Conservation (phyloP, 345 rosid species). For the Melaleuca quinquenervia region DNA sequence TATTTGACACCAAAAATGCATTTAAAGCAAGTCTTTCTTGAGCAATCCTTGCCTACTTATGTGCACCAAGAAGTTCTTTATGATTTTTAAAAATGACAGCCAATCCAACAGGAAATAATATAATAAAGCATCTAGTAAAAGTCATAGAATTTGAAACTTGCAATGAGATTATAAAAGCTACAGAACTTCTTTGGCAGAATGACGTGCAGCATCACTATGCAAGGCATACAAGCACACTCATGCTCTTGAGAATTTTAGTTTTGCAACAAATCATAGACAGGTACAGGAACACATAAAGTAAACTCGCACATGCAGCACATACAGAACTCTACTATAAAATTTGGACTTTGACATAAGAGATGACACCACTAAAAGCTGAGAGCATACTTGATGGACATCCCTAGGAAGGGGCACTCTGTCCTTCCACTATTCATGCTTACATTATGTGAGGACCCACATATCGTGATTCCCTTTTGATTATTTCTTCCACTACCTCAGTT, state of each 20-base stretch:
- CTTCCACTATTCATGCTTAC: not conserved
- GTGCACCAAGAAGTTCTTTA: constrained; percentile 52
- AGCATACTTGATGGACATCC: not conserved
- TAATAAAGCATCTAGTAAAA: not conserved
- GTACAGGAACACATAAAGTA: not conserved
- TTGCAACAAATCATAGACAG: not conserved
- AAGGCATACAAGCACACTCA: not conserved
- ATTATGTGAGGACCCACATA: not conserved
- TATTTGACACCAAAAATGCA: constrained; percentile 19
- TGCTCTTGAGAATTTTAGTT: not conserved
- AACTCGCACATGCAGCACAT: not conserved
- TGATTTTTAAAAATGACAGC: constrained; percentile 19
- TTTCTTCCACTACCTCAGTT: not conserved
- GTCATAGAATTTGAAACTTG: not conserved
- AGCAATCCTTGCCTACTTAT: constrained; percentile 49
- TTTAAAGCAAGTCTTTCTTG: constrained; percentile 35
- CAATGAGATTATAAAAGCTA: not conserved
- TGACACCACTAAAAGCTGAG: not conserved
- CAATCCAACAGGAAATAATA: not conserved
- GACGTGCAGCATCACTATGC: not conserved
- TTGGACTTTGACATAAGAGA: not conserved
- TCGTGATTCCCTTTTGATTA: not conserved
- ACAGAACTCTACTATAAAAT: not conserved
- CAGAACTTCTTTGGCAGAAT: not conserved
- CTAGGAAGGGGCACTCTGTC: not conserved